phyloP scores from a whole-genome alignment of 2,329 filamentous ascomycete species.

The Verticillium zaregamsianum region DNA sequence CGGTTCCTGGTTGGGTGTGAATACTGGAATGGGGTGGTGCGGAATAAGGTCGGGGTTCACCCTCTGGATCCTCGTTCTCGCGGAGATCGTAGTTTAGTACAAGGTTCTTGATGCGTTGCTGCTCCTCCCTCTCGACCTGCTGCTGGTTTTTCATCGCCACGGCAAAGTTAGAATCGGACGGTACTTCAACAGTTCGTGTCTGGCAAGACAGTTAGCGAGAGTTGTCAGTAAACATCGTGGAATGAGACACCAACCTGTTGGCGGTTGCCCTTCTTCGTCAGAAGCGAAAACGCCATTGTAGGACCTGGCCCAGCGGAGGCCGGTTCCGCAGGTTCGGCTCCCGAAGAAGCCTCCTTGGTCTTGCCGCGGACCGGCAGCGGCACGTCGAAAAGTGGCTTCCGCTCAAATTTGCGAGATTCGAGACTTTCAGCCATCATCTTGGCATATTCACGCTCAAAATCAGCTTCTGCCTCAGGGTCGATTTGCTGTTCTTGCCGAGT shows the following conservation, averaged over 20 bases:
- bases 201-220: constrained; percentile 29
- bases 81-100: constrained; percentile 95
- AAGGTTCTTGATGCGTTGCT: constrained; percentile 96
- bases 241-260: constrained; percentile 62
- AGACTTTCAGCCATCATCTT: constrained; percentile 98
- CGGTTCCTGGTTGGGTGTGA: constrained; percentile 45
- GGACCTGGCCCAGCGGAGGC: constrained; percentile 15
- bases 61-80: constrained; percentile 74
- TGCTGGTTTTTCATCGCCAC: constrained; percentile 95
- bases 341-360: constrained; percentile 25
- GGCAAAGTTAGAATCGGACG: constrained; percentile 88
- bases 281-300: constrained; percentile 94
- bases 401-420: constrained; percentile 92
- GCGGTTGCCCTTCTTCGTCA: constrained; percentile 94
- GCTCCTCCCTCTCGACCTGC: constrained; percentile 90
- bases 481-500: constrained; percentile 85
- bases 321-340: constrained; percentile 5
- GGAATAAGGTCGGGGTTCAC: constrained; percentile 36
- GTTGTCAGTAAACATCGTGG: not conserved
- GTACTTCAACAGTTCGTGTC: constrained; percentile 88
- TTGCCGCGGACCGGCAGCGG: constrained; percentile 83
- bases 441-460: constrained; percentile 96
- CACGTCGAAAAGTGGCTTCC: constrained; percentile 93
- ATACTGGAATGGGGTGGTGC: constrained; percentile 43
- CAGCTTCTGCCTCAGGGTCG: constrained; percentile 90